These are phyloP conservation scores for Oropetium thomaeum DNA, from an alignment of 176 grass and related monocot genomes.

Conservation along the genomic window DNA sequence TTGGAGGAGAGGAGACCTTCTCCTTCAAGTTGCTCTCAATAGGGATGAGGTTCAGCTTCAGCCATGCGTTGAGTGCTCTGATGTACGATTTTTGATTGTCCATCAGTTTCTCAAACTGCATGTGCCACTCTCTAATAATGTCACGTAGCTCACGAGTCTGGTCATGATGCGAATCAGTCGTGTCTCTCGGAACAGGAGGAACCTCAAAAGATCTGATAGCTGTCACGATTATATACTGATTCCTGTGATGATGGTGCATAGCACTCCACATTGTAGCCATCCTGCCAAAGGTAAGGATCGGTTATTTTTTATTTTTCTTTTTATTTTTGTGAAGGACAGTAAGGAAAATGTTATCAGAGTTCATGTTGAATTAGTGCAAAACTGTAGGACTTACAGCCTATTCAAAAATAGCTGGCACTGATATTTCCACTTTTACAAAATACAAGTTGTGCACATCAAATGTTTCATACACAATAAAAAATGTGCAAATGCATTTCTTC, in stretches of 20 bases:
- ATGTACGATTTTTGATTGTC: slow-evolving; percentile 77
- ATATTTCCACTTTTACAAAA: too few species aligned
- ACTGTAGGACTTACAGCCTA: too few species aligned
- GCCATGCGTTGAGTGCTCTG: slow-evolving; percentile 76
- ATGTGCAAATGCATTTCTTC: too few species aligned
- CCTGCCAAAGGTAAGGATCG: slow-evolving; percentile 38
- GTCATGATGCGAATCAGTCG: slow-evolving; percentile 55
- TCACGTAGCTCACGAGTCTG: slow-evolving; percentile 58
- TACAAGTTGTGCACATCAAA: too few species aligned
- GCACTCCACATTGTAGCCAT: slow-evolving; percentile 81
- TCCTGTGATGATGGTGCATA: slow-evolving; percentile 67
- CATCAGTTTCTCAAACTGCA: slow-evolving; percentile 72
- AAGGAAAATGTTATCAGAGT: slow-evolving; percentile 17
- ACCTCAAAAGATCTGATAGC: slow-evolving; percentile 52
- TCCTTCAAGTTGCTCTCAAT: slow-evolving; percentile 92
- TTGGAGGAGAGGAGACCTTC: slow-evolving; percentile 75
- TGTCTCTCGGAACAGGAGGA: slow-evolving; percentile 52
- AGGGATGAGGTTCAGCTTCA: slow-evolving; percentile 80
- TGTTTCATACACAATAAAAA: too few species aligned
- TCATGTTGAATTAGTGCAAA: too few species aligned
- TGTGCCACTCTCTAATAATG: slow-evolving; percentile 66
- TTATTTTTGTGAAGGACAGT: too few species aligned
- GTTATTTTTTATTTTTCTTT: too few species aligned
- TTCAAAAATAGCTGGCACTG: too few species aligned
- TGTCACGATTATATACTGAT: slow-evolving; percentile 37